Evolutionary conservation across 768 basidiomycete species (phyloP).

Genomic region (Suillus occidentalis): DNA sequence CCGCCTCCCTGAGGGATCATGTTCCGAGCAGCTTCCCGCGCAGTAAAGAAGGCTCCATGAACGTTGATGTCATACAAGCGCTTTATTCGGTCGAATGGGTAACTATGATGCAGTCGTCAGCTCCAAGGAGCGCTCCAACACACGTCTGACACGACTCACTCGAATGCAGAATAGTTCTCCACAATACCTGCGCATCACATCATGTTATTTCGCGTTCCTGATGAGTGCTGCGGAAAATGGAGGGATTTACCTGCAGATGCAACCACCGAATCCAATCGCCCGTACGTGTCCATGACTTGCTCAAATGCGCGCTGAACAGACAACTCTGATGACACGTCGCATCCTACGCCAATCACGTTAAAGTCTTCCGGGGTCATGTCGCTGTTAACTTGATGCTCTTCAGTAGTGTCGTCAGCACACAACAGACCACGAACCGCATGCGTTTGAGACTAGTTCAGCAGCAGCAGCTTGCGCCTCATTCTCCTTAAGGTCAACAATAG

Average conservation of each 20-base stretch:
- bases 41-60: slow-evolving; percentile 93
- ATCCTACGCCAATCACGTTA: slow-evolving; percentile 72
- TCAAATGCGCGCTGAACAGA: slow-evolving; percentile 75
- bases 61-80: slow-evolving; percentile 91
- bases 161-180: slow-evolving; percentile 85
- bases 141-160: slow-evolving; percentile 47
- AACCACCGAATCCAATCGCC: slow-evolving; percentile 79
- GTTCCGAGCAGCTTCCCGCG: slow-evolving; percentile 87
- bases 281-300: slow-evolving; percentile 60
- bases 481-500: slow-evolving; percentile 78
- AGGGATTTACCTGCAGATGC: slow-evolving; percentile 72
- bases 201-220: slow-evolving; percentile 4
- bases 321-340: slow-evolving; percentile 84
- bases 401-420: slow-evolving; percentile 29
- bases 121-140: slow-evolving; percentile 6
- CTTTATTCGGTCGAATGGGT: slow-evolving; percentile 84
- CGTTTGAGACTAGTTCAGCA: slow-evolving; percentile 56
- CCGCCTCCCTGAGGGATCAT: slow-evolving; percentile 85
- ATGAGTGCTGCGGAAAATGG: neutral
- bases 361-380: slow-evolving; percentile 56
- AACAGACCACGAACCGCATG: slow-evolving; percentile 45
- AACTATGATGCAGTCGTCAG: slow-evolving; percentile 42
- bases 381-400: slow-evolving; percentile 48
- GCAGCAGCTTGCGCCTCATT: slow-evolving; percentile 68
- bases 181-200: slow-evolving; percentile 58